Base-by-base conservation (phyloP, 192 early-diverging fungal genomes). In the Podochytrium sp. region DNA sequence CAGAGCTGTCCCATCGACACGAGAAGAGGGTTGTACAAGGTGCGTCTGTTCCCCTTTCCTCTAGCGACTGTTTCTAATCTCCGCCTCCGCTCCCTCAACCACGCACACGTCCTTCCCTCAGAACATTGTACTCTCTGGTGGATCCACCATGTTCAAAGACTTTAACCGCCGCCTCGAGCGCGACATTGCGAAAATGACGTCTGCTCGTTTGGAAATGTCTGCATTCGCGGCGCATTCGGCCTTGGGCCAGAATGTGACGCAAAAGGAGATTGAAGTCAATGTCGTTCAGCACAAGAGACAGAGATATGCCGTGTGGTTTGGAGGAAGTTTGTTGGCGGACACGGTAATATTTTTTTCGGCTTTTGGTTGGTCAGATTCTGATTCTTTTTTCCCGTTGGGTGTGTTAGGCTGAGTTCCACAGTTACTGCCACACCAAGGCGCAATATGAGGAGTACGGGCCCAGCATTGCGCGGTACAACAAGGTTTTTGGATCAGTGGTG, bases 281-380 rank as follows among this genome's bases (percentile, higher is more conserved):
- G 97, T 99, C 42, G 86, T 99, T 37, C 90, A 91, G n/a, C 96
- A 99, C 90, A 96, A 96, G 89, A 95, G 94, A 81, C 97, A 99
- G 80, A 89, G 97, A 51, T 93, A 99, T 75, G 97, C 97, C n/a
- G 97, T 99, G 25, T 99, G 97, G 97, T 98, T 93, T 78, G 97
- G 97, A 71, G 97, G 95, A 66, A 96, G 93, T 82, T 85, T 97
- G 71, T 84, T 99, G 78, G 95, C 94, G 33, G 91, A 90, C 73
- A 97, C 94, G 41, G 93, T 95, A 87, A 73, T 79, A 77, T 32
- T 10, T 52, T 25, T n/a, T n/a, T n/a, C n/a, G n/a, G n/a, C n/a
- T n/a, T n/a, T n/a, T 52, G 27, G n/a, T 43, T 51, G 30, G 40
- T 18, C 27, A 6, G 34, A 59, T 38, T n/a, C 12, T 63, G 40